Percentiles rank a stretch among this genome's conserved stretches.
Evolutionary conservation across 768 basidiomycete species (phyloP).

Genomic region (Fibroporia radiculosa): DNA sequence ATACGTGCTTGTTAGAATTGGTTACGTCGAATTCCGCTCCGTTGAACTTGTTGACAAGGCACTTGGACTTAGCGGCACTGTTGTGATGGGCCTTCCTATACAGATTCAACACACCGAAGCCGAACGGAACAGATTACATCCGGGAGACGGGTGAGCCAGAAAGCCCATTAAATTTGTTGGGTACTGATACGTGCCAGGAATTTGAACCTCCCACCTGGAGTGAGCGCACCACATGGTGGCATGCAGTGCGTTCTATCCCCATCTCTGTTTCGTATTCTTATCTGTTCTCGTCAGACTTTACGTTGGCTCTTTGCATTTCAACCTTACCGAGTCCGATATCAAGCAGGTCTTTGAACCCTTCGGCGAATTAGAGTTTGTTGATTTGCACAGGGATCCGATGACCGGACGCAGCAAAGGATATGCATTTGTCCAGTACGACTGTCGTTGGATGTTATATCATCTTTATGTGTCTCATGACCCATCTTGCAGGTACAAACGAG

Average conservation of each 20-base stretch:
- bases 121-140: constrained; percentile 84
- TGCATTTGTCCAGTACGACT: constrained; percentile 87
- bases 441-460: not conserved
- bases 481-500: constrained; percentile 64
- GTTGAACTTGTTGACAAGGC: constrained; percentile 91
- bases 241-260: constrained; percentile 62
- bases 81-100: constrained; percentile 97
- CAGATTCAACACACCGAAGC: constrained; percentile 96
- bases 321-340: constrained; percentile 94
- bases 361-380: constrained; percentile 96
- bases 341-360: constrained; percentile 99
- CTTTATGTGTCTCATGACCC: constrained; percentile 2
- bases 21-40: constrained; percentile 93
- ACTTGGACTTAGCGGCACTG: constrained; percentile 81
- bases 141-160: constrained; percentile 71
- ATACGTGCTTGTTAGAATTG: constrained; percentile 58
- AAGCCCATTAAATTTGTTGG: constrained; percentile 7
- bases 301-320: constrained; percentile 95
- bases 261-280: constrained; percentile 15
- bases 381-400: constrained; percentile 91
- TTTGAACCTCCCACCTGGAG: constrained; percentile 78
- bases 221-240: constrained; percentile 66
- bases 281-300: constrained; percentile 58
- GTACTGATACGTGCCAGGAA: constrained; percentile 36
- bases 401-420: constrained; percentile 97